Base-by-base conservation (phyloP, 2,329 filamentous ascomycete species). In the Sordariomycetes sp. region DNA sequence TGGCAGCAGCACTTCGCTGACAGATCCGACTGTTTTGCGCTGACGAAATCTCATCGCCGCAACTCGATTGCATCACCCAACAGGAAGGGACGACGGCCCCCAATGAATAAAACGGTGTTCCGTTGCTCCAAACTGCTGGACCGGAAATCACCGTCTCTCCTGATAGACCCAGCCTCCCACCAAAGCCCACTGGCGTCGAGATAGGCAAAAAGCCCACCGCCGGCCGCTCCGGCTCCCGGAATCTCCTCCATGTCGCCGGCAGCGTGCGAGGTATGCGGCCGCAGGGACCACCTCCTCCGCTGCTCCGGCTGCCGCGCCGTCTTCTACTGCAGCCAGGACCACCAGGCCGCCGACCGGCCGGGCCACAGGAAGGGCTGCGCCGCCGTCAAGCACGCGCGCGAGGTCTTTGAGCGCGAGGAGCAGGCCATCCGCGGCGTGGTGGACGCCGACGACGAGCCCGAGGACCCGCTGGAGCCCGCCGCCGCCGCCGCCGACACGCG, bases 311-410 rank as follows among this genome's bases (percentile, higher is more conserved):
- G 52, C 52, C 28, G n/a, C 16, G 25, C 34, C 28, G 52, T 54
- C 52, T 54, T 32, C 52, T 54, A 54, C 52, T 54, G 52, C 34
- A 16, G 52, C 52, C 52, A n/a, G 4, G 52, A 54, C 34, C 52
- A 54, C 52, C 52, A 54, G 22, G 2, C 22, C 1, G 3, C 52
- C 34, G 28, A 54, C 16, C 34, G 28, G 16, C 14, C 28, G 1
- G 2, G 3, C 18, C 52, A 54, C 52, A 54, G 34, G 52, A 54
- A 54, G 24, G 52, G 18, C n/a, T 54, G 52, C 25, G 34, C 10
- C 18, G 52, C 24, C 25, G 52, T 54, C 25, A 28, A 32, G 34
- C 18, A n/a, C 18, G 52, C 52, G 16, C 52, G 52, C 12, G 52
- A 4, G 2, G 28, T 22, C 18, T 54, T 34, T 7, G 28, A 34